Evolutionary conservation across 2,329 filamentous ascomycete species (phyloP), one percentile per base, ranked within the genome.

Genomic region (Sporothrix brunneoviolacea): DNA sequence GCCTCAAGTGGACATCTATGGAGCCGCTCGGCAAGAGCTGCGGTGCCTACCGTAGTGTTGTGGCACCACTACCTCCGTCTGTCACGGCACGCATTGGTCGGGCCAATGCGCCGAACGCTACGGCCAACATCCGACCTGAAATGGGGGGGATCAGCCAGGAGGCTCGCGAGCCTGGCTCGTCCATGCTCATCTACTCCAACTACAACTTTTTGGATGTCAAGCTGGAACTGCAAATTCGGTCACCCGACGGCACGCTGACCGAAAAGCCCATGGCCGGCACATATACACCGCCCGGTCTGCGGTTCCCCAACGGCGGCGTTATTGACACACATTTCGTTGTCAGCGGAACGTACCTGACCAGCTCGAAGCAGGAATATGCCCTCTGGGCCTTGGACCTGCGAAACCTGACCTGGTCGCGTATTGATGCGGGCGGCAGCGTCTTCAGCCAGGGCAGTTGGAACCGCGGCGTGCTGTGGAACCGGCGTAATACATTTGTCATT

Each of bases 361-460:
- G 91, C 1, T 96, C 91, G 2, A 97, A 96, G 68, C 91, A 97
- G 64, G 93, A 98, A 65, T 98, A 97, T 67, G 91, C 93, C 0
- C 75, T 98, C 1, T 98, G 93, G 93, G 91, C 93, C 2, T 71
- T 98, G 42, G 91, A 98, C 62, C 69, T 98, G 50, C 82, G 85
- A 52, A 93, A 84, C 1, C 70, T 98, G 48, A 93, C 86, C 0
- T 98, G 93, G 93, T 91, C 86, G 50, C 86, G 91, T 8, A 97
- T 98, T 57, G 93, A 98, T 67, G 93, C 91, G 0, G 91, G 91
- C 21, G 91, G 88, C 8, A 91, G 84, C 55, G 91, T 97, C 3
- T 97, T 98, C 66, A 91, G 88, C 61, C 89, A 95, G 64, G 93
- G 93, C 39, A 97, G 91, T 67, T 98, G 93, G 93, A 98, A 98